Base-by-base conservation (phyloP, 345 rosid species). In the Streptanthus diversifolius region DNA sequence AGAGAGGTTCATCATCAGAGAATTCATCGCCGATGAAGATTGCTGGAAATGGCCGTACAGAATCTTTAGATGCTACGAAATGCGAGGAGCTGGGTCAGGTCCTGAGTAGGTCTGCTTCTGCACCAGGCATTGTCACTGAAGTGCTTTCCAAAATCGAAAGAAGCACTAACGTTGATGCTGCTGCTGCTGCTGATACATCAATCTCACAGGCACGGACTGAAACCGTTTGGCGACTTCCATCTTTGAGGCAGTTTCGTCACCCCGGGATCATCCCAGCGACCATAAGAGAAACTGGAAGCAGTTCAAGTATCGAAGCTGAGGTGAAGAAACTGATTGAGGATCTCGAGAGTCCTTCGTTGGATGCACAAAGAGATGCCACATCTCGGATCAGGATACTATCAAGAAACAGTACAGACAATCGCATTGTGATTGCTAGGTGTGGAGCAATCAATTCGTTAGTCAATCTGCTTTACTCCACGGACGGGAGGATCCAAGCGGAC, bases 211-310 rank as follows among this genome's bases (percentile, higher is more conserved):
- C 17, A 43, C 63, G 22, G 21, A 7, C 5, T 57, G 14, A 39
- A 52, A 51, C 80, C 13, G 58, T 79, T 52, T 80, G 89, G 89
- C 76, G 85, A 21, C 81, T 85, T 24, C 91, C 93, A 22, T 79
- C 85, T 15, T 88, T 82, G 72, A 83, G 96, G 78, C 81, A 67
- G 14, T 66, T 54, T 37, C 73, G 83, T 65, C 80, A 82, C 70
- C 90, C 93, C 0, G 83, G 92, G 80, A 88, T 92, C 40, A 75
- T 86, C 75, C 82, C 99, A 73, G 82, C 89, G 32, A 74, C 90
- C 12, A 68, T 87, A 48, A 77, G 57, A 48, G 96, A 90, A 78
- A 60, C 87, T 3, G 88, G 91, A 77, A 74, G 89, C 72, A 95
- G 93, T 56, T 84, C 91, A 67, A 91, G 85, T 13, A 57, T 88